Evolutionary conservation across 805 yeast genomes (phyloP).

Genomic region (Zygoascus flipseniorum): DNA sequence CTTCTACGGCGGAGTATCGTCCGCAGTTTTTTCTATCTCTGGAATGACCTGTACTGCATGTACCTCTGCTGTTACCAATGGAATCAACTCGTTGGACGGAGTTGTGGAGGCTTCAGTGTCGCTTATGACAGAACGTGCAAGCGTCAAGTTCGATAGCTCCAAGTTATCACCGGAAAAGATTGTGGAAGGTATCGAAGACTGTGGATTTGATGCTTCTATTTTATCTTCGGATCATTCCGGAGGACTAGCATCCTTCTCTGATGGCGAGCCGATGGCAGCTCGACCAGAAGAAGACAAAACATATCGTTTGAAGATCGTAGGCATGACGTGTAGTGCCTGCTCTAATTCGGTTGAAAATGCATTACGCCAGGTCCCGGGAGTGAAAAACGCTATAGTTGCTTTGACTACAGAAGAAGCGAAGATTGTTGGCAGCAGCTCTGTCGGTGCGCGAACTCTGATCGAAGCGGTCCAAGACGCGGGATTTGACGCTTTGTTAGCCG

Average conservation of each 20-base stretch:
- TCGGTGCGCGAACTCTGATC: slow-evolving; percentile 59
- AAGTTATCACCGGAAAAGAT: slow-evolving; percentile 33
- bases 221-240: not conserved
- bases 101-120: slow-evolving; percentile 56
- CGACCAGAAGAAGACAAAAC: slow-evolving; percentile 6
- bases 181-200: slow-evolving; percentile 54
- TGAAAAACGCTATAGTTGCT: slow-evolving; percentile 41
- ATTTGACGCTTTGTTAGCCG: slow-evolving; percentile 42
- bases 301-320: slow-evolving; percentile 36
- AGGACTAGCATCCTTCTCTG: not conserved
- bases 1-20: not conserved
- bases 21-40: slow-evolving; percentile 24
- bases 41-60: slow-evolving; percentile 97
- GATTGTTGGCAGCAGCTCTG: slow-evolving; percentile 38
- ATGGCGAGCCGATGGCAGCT: slow-evolving; percentile 13
- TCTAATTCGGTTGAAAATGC: slow-evolving; percentile 41
- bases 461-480: slow-evolving; percentile 43
- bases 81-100: slow-evolving; percentile 41
- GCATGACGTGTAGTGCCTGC: slow-evolving; percentile 57
- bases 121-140: slow-evolving; percentile 66
- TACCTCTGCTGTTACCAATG: slow-evolving; percentile 53
- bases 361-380: slow-evolving; percentile 40
- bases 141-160: slow-evolving; percentile 38
- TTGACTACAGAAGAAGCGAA: slow-evolving; percentile 46
- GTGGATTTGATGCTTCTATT: slow-evolving; percentile 56